Evolutionary conservation across 2,329 filamentous ascomycete genomes (phyloP).

Genomic region (Colletotrichum plurivorum): DNA sequence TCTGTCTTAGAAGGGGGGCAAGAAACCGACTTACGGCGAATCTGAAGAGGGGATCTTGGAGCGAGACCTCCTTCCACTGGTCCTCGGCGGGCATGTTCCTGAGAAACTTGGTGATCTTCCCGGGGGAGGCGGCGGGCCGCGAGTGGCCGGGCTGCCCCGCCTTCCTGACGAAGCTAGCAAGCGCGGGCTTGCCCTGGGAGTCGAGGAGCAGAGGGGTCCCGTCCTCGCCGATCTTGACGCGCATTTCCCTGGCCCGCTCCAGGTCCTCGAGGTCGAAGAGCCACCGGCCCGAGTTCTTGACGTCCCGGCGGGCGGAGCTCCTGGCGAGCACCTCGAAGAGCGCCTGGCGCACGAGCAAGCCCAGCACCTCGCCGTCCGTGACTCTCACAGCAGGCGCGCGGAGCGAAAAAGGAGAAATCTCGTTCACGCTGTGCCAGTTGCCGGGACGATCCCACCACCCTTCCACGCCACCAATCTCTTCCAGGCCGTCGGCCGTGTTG

Average conservation of each 20-base stretch:
- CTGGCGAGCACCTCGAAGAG: slow-evolving; percentile 64
- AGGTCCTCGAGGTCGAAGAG: slow-evolving; percentile 39
- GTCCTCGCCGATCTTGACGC: slow-evolving; percentile 55
- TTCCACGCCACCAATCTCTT: slow-evolving; percentile 61
- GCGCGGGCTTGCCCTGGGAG: neutral
- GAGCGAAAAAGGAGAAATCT: slow-evolving; percentile 54
- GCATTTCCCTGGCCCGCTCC: slow-evolving; percentile 50
- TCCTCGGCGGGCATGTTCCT: slow-evolving; percentile 59
- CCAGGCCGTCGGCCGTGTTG: slow-evolving; percentile 58
- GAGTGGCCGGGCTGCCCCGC: no score
- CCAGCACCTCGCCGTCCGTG: slow-evolving; percentile 59
- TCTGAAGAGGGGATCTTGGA: slow-evolving; percentile 73
- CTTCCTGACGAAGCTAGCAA: no score
- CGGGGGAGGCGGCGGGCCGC: no score
- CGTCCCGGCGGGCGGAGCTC: no score
- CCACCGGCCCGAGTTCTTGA: no score
- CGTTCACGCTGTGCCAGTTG: slow-evolving; percentile 64
- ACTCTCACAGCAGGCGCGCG: slow-evolving; percentile 54
- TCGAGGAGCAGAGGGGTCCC: slow-evolving; percentile 46
- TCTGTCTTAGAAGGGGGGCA: no score
- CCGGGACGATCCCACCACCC: slow-evolving; percentile 69
- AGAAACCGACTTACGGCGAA: slow-evolving; percentile 75
- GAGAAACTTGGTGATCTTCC: slow-evolving; percentile 36
- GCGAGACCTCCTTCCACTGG: slow-evolving; percentile 70
- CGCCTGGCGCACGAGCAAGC: slow-evolving; percentile 64